Conservation (phyloP, 164 flowering plant species). For the Vitis vinifera region DNA sequence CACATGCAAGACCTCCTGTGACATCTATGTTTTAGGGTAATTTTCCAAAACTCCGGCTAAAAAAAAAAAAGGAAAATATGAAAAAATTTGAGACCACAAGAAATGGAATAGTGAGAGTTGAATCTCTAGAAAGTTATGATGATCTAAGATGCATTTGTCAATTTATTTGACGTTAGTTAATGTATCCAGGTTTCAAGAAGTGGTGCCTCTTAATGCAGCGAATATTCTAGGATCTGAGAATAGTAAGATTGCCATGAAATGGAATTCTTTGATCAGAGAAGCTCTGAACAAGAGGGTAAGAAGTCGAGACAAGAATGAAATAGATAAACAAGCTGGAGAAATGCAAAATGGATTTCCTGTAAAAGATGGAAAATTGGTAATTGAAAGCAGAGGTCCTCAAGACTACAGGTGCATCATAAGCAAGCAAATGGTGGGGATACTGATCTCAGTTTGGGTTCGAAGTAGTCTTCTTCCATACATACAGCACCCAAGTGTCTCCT, state of each 20-base stretch:
- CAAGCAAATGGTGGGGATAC: conserved; percentile 80
- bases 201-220: conserved; percentile 61
- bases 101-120: no score
- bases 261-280: conserved; percentile 64
- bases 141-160: neutral
- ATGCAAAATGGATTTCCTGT: neutral
- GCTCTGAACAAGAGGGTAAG: conserved; percentile 49
- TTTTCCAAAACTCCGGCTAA: neutral
- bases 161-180: neutral
- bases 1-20: conserved; percentile 20
- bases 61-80: no score
- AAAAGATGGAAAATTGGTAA: conserved; percentile 11
- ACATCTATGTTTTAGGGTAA: conserved; percentile 59
- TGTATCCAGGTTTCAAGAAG: conserved; percentile 68
- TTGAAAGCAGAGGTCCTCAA: conserved; percentile 11
- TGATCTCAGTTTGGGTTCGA: conserved; percentile 68
- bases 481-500: conserved; percentile 54
- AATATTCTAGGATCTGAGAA: conserved; percentile 64
- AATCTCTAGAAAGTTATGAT: no score
- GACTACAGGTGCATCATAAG: conserved; percentile 56
- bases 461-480: conserved; percentile 41
- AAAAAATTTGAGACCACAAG: no score
- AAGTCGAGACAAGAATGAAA: conserved; percentile 12
- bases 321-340: neutral
- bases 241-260: conserved; percentile 43